A percentile compares a stretch with the other conserved stretches of the same genome.
Evolutionary conservation across 1,284 basidiomycete species (phyloP).

Genomic region (Naganishia sp.): DNA sequence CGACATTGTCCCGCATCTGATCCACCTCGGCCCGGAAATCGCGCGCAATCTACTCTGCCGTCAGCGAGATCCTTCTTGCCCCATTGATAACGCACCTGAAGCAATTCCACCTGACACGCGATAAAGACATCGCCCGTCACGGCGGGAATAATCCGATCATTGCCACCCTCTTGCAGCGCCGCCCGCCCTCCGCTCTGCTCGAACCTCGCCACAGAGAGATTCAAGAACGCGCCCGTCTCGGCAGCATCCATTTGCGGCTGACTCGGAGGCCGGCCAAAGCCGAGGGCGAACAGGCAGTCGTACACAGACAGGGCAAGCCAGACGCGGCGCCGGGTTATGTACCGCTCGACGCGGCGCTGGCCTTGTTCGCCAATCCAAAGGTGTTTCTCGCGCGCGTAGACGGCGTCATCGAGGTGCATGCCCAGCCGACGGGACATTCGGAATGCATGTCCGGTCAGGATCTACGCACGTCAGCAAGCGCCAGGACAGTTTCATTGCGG

Average conservation of each 20-base stretch:
- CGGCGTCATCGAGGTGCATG: slow-evolving; percentile 39
- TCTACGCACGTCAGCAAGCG: background rate
- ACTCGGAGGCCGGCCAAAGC: slow-evolving; percentile 43
- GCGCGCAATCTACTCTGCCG: slow-evolving; percentile 35
- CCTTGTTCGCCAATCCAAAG: slow-evolving; percentile 35
- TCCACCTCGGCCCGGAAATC: slow-evolving; percentile 43
- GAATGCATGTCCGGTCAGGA: slow-evolving; percentile 28
- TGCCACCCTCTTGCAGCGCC: slow-evolving; percentile 37
- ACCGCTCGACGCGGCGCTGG: slow-evolving; percentile 38
- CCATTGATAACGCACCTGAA: slow-evolving; percentile 31
- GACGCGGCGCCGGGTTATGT: slow-evolving; percentile 43
- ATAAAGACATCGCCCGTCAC: slow-evolving; percentile 43
- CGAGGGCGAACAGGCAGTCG: slow-evolving; percentile 43
- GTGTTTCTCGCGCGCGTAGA: slow-evolving; percentile 34
- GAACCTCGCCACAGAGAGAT: slow-evolving; percentile 34
- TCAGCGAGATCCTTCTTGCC: slow-evolving; percentile 3
- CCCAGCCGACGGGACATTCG: slow-evolving; percentile 37
- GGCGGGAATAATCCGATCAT: slow-evolving; percentile 36
- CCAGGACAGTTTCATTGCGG: background rate
- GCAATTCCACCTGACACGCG: slow-evolving; percentile 42
- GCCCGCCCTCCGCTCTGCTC: slow-evolving; percentile 24
- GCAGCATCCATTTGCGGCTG: slow-evolving; percentile 39
- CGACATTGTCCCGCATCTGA: slow-evolving; percentile 34
- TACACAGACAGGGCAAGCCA: slow-evolving; percentile 42
- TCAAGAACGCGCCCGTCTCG: slow-evolving; percentile 39